A percentile compares a stretch with the other conserved stretches of the same genome.
phyloP scores from a whole-genome alignment of 2,329 filamentous ascomycete species.

The Diplodia sapinea region DNA sequence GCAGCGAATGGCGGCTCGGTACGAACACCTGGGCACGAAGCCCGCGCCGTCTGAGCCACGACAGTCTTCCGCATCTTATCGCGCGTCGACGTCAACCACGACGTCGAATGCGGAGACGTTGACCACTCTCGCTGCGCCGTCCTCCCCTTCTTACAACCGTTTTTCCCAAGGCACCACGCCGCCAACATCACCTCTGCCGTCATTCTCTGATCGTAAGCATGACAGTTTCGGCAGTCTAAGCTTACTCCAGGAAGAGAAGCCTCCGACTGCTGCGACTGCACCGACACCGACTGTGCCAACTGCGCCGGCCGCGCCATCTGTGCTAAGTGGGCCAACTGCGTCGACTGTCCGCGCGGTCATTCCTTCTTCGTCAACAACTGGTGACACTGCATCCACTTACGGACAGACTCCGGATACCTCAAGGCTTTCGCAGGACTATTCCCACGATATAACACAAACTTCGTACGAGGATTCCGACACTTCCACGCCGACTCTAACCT shows the following conservation, averaged over 20 bases:
- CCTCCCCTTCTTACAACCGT: slow-evolving; percentile 46
- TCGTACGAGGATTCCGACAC: slow-evolving; percentile 7
- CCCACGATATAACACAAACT: slow-evolving; percentile 10
- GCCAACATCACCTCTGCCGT: slow-evolving; percentile 45
- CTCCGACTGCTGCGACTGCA: slow-evolving; percentile 36
- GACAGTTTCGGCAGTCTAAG: slow-evolving; percentile 42
- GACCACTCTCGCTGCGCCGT: slow-evolving; percentile 40
- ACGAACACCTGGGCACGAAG: slow-evolving; percentile 37
- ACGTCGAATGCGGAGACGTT: slow-evolving; percentile 48
- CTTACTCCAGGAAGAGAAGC: slow-evolving; percentile 43
- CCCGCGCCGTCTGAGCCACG: slow-evolving; percentile 41
- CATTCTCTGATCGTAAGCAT: slow-evolving; percentile 34
- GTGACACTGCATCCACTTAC: slow-evolving; percentile 32
- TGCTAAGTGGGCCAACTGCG: neutral
- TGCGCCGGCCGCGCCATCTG: slow-evolving; percentile 36
- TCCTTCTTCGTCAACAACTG: slow-evolving; percentile 41
- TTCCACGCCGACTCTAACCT: slow-evolving; percentile 28
- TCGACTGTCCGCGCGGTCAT: slow-evolving; percentile 47
- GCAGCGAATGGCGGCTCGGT: slow-evolving; percentile 33
- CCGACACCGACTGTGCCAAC: neutral
- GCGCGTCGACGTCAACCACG: slow-evolving; percentile 47
- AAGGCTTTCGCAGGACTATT: slow-evolving; percentile 16
- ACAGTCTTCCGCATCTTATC: slow-evolving; percentile 43
- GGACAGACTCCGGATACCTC: slow-evolving; percentile 34
- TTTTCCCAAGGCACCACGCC: slow-evolving; percentile 47